These are phyloP conservation scores for Phaeomoniella chlamydospora DNA, from an alignment of 2,329 filamentous ascomycete species.

Conservation along the genomic window DNA sequence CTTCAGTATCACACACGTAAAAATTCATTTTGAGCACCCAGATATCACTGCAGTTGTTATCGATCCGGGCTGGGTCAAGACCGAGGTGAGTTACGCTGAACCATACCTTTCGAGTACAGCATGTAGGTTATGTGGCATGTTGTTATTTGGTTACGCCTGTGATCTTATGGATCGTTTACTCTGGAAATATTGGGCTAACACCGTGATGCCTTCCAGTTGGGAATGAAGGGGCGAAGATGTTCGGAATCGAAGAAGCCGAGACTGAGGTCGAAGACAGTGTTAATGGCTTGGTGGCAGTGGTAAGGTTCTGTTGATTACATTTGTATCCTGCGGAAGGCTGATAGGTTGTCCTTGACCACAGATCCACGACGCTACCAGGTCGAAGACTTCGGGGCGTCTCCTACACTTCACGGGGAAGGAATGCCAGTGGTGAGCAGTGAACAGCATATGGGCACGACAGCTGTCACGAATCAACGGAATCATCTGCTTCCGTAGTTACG, in stretches of 20 bases:
- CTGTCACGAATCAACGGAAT: too few relatives aligned
- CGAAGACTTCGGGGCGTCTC: slow-evolving; percentile 7
- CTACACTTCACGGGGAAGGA: slow-evolving; percentile 2
- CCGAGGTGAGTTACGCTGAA: too few relatives aligned
- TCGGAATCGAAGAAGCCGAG: slow-evolving; percentile 9
- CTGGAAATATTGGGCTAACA: too few relatives aligned
- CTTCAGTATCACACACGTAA: slow-evolving; percentile 21
- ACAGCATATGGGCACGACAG: too few relatives aligned
- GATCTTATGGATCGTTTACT: too few relatives aligned
- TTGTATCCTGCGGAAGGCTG: not conserved
- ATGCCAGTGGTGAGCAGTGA: slow-evolving; percentile 11
- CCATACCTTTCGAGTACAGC: too few relatives aligned
- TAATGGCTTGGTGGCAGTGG: slow-evolving; percentile 6
- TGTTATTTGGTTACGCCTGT: too few relatives aligned
- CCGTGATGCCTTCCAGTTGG: too few relatives aligned
- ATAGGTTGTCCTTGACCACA: slow-evolving; percentile 1
- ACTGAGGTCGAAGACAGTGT: slow-evolving; percentile 9
- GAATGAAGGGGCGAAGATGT: slow-evolving; percentile 9
- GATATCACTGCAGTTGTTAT: slow-evolving; percentile 4
- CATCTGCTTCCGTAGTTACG: too few relatives aligned
- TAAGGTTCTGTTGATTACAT: not conserved
- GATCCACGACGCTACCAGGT: slow-evolving; percentile 8
- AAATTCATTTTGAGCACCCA: slow-evolving; percentile 21
- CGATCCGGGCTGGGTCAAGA: slow-evolving; percentile 1
- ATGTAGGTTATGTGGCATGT: too few relatives aligned